Base-by-base conservation (phyloP, 805 yeast species). In the Metschnikowia cubensis region DNA sequence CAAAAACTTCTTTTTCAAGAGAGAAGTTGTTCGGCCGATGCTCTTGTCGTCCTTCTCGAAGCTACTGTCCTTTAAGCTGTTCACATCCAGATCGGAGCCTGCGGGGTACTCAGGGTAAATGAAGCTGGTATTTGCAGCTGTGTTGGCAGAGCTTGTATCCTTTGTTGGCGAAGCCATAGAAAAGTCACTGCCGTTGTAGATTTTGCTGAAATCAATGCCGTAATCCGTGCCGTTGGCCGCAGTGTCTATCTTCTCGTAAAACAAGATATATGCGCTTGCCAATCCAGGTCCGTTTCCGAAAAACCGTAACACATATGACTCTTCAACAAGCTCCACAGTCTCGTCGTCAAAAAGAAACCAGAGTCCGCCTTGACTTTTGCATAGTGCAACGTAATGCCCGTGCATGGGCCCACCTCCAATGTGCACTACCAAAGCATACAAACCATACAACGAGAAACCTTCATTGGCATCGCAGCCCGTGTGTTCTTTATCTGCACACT, bases 371-470 rank as follows among this genome's bases (percentile, higher is more conserved):
- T 80, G 83, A 4, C 90, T 85, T 62, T 89, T 89, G 52, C 94
- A 85, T 4, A 94, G 71, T 0, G 96, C 79, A 8, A 94, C 92
- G 65, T 94, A 94, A 65, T 94, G 99, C 0, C 99, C 99, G 68
- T 91, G 97, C 71, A 89, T 90, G 1, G 98, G 97, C 0, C 98
- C 97, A 3, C 97, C 96, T 5, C 99, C 99, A 57, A 94, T 83
- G 63, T 94, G 99, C 10, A 94, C 90, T 11, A 94, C 94, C 39
- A 92, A 84, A 0, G 92, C 89, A 54, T 83, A 85, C 45, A 94
- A 70, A 59, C 91, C 96, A 61, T 90, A 94, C 17, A 84, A 73
- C 10, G 65, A 59, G 47, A 65, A 65, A 10, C 47, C 52, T 6
- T 44, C 44, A 5, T 37, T 38, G n/a, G 47, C 35, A 3, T 45